Conservation (phyloP, 345 rosid genomes). For the Bretschneidera sinensis region DNA sequence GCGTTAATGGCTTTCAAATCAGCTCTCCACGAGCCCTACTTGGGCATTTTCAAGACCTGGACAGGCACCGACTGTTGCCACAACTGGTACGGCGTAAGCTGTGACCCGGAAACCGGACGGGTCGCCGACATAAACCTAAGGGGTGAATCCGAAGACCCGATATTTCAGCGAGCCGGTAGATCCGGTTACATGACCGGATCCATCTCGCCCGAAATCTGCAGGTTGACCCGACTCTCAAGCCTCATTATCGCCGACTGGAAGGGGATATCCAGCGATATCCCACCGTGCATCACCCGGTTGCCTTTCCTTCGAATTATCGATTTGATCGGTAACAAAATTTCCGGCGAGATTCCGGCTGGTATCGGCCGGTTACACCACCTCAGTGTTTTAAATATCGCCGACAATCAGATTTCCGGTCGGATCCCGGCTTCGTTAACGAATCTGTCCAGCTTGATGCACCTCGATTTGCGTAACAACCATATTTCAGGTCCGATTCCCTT, state of each 20-base stretch:
- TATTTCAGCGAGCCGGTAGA: constrained; percentile 52
- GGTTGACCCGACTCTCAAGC: constrained; percentile 55
- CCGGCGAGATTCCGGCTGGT: constrained; percentile 55
- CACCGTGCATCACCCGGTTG: constrained; percentile 49
- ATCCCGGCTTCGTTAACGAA: constrained; percentile 59
- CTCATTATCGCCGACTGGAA: constrained; percentile 85
- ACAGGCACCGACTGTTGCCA: constrained; percentile 77
- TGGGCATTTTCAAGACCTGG: constrained; percentile 84
- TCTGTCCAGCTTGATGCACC: constrained; percentile 71
- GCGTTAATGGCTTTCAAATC: constrained; percentile 64
- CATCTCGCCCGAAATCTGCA: constrained; percentile 61
- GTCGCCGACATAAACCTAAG: constrained; percentile 90
- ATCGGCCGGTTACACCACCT: constrained; percentile 59
- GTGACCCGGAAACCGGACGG: constrained; percentile 53
- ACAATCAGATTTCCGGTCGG: constrained; percentile 61
- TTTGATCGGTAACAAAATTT: constrained; percentile 61
- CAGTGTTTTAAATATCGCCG: constrained; percentile 74
- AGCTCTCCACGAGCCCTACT: constrained; percentile 60
- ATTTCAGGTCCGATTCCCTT: constrained; percentile 55
- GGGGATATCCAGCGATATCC: constrained; percentile 79
- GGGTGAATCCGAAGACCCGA: constrained; percentile 87
- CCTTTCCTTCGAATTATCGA: constrained; percentile 73
- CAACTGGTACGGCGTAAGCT: constrained; percentile 87
- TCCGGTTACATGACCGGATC: constrained; percentile 78
- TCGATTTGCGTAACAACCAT: constrained; percentile 66